Base-by-base conservation (phyloP, 345 rosid species). In the Psidium friedrichsthalianum region DNA sequence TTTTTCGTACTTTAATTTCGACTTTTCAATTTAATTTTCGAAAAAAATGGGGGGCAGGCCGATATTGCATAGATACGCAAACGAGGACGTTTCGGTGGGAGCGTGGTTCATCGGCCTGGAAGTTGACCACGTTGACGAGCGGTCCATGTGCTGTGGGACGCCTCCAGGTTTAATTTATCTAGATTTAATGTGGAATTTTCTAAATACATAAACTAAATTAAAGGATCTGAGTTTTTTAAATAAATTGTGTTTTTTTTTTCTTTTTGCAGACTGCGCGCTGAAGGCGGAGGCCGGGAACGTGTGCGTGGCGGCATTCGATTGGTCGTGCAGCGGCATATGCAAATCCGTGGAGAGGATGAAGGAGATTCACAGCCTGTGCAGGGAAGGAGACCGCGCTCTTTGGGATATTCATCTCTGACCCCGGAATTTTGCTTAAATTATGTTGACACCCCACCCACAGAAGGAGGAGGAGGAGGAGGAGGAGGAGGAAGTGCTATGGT, bases 51-150 rank as follows among this genome's bases (percentile, higher is more conserved):
- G 83, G 42, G 83, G 84, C 88, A 95, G 98, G 88, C 93, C 93
- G 25, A 94, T 97, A 85, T 86, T 97, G 86, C 99, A 97, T 84
- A 90, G 96, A 82, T 97, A 90, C 84, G 99, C 99, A 27, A 95
- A 97, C 85, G 99, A 97, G 92, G 99, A 96, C 83, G 98, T 95
- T 11, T 94, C 99, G 0, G 61, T 95, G 88, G 98, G 99, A 12
- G 88, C 98, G 0, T 96, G 99, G 98, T 53, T 95, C 58, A 84
- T 96, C 69, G 99, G 99, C 3, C 86, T 95, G 87, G 99, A 96
- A 78, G 98, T 96, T 25, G 92, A 95, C 74, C 98, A 95, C 27
- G 92, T 94, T 44, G 98, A 96, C 86, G 98, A 95, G 27, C 92
- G 89, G 83, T 91, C 98, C 0, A 90, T 96, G 97, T 96, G 99